Evolutionary conservation across 768 basidiomycete species (phyloP).

Genomic region (Podaxis rugospora): DNA sequence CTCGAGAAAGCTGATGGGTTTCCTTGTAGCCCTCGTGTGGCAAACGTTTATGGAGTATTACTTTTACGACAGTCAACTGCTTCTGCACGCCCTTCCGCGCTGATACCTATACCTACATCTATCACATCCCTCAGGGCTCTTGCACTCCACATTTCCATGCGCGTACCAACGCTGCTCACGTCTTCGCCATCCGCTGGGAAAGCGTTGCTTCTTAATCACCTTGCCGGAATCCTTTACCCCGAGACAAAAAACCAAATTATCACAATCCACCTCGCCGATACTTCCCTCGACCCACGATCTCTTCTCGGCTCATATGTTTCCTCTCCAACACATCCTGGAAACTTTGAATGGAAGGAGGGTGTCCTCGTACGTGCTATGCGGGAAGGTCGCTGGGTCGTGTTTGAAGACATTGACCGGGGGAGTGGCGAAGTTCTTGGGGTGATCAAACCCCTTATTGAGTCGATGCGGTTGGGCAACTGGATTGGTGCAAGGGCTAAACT

Average conservation of each 20-base stretch:
- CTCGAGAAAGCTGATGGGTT: slow-evolving; percentile 12
- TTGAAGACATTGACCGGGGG: slow-evolving; percentile 90
- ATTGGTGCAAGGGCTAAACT: slow-evolving; percentile 69
- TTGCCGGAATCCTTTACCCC: slow-evolving; percentile 65
- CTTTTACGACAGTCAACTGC: slow-evolving; percentile 45
- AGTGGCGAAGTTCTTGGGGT: slow-evolving; percentile 87
- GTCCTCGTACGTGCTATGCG: slow-evolving; percentile 85
- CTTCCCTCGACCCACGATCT: slow-evolving; percentile 90
- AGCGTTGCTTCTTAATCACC: slow-evolving; percentile 69
- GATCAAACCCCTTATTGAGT: slow-evolving; percentile 81
- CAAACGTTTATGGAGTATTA: slow-evolving; percentile 62
- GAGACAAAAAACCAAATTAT: slow-evolving; percentile 64
- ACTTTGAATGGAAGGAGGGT: slow-evolving; percentile 96
- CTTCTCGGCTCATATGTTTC: slow-evolving; percentile 92
- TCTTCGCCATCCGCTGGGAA: slow-evolving; percentile 90
- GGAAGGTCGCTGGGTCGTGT: slow-evolving; percentile 88
- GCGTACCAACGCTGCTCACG: slow-evolving; percentile 77
- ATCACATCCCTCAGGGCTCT: slow-evolving; percentile 55
- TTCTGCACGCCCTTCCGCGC: slow-evolving; percentile 25
- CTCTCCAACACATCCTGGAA: slow-evolving; percentile 75
- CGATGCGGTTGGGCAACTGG: slow-evolving; percentile 61
- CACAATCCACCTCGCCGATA: slow-evolving; percentile 88
- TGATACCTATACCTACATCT: slow-evolving; percentile 65
- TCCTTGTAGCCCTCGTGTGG: slow-evolving; percentile 45
- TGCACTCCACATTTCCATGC: slow-evolving; percentile 58